These are phyloP conservation scores for Apiosordaria backusii DNA, from an alignment of 495 filamentous ascomycete species.

Conservation along the genomic window DNA sequence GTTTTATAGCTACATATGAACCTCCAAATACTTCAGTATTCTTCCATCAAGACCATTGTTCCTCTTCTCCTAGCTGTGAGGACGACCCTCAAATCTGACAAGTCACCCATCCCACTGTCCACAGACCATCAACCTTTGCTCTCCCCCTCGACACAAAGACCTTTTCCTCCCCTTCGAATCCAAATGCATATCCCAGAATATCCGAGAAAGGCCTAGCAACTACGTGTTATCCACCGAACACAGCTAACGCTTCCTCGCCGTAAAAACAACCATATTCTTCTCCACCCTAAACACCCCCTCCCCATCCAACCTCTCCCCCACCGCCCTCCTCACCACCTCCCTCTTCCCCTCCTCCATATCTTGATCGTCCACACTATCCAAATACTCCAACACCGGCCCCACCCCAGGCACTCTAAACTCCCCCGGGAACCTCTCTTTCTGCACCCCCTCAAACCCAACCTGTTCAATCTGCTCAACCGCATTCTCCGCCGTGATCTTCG, in stretches of 20 bases:
- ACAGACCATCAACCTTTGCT: no score
- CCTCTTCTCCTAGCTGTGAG: no score
- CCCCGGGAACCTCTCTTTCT: slow-evolving; percentile 1
- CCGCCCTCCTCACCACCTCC: not conserved
- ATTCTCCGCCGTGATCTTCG: slow-evolving; percentile 10
- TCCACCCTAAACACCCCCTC: not conserved
- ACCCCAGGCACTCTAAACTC: slow-evolving; percentile 8
- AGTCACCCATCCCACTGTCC: no score
- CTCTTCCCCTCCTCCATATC: slow-evolving; percentile 34
- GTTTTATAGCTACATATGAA: no score
- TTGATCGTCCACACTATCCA: slow-evolving; percentile 26
- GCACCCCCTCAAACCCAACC: not conserved
- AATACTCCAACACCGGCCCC: slow-evolving; percentile 12
- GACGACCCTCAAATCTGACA: no score
- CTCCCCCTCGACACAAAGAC: no score
- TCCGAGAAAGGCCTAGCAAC: no score
- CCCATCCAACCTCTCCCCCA: not conserved
- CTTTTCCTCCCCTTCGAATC: no score
- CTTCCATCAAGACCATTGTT: no score
- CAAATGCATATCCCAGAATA: no score
- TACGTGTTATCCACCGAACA: no score
- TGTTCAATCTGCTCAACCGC: not conserved
- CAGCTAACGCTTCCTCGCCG: not conserved
- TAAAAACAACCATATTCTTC: slow-evolving; percentile 7
- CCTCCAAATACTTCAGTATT: no score